Base-by-base conservation (phyloP, 306 rosid genomes). In the Cucumis melo region DNA sequence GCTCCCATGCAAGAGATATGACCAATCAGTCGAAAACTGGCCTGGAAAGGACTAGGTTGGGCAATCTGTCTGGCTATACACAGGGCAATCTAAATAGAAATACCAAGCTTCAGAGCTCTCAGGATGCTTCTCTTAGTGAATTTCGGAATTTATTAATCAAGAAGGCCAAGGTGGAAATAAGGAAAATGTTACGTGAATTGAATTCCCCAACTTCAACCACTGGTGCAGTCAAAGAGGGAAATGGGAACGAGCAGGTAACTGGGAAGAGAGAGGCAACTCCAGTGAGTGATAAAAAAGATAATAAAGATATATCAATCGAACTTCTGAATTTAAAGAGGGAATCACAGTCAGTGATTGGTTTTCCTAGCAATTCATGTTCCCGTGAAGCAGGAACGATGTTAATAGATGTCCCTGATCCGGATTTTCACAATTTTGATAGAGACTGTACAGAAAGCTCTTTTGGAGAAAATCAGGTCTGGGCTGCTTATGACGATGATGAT, bases 401-500 rank as follows among this genome's bases (percentile, higher is more conserved):
- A 6, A 75, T 88, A 59, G 79, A 82, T 81, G 92, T 94, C 51
- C 98, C 89, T 1, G 95, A 91, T 82, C 79, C 99, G 10, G 99
- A 94, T 80, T 94, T 94, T 77, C 91, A 89, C 79, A 94, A 86
- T 80, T 92, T 92, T 84, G 89, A 87, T 87, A 85, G 76, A 82
- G 92, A 87, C 60, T 87, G 99, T 78, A 83, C 91, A 16, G 95
- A 92, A 82, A 82, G 78, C 73, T 84, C 87, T 61, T 92, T 92
- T 21, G 79, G 76, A 79, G 85, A 87, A 24, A 87, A 87, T 81
- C 97, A 94, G 81, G 89, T 91, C 17, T 91, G 97, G 97, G 89
- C 98, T 20, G 91, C 86, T 38, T 94, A 91, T 86, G 93, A 88
- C 13, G 80, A 77, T 15, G 76, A 81, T 62, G 98, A 91, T 39